Evolutionary conservation across 2,329 filamentous ascomycete genomes (phyloP).

Genomic region (Zymoseptoria crescenta): DNA sequence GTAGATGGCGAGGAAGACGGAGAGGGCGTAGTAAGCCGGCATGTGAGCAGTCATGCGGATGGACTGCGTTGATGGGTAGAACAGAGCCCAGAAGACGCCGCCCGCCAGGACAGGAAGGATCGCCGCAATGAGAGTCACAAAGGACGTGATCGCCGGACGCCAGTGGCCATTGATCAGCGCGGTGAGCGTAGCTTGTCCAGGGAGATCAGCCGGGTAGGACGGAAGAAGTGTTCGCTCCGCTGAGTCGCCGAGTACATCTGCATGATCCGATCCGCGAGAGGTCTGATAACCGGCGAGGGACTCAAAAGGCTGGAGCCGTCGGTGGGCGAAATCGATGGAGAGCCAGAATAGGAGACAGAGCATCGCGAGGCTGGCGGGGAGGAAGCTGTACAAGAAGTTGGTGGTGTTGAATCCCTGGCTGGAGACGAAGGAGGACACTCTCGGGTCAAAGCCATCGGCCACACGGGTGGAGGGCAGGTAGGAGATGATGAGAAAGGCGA

Average conservation of each 20-base stretch:
- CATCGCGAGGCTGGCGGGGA: conserved; percentile 61
- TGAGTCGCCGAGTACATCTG: conserved; percentile 45
- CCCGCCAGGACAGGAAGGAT: conserved; percentile 61
- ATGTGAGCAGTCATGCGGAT: conserved; percentile 66
- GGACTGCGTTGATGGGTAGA: conserved; percentile 39
- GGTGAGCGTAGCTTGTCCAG: conserved; percentile 51
- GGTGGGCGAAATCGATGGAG: conserved; percentile 57
- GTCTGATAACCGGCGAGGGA: conserved; percentile 43
- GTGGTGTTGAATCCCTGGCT: conserved; percentile 65
- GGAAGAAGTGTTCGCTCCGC: conserved; percentile 59
- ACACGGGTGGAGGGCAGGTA: conserved; percentile 62
- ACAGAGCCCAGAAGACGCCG: conserved; percentile 67
- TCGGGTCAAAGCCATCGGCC: conserved; percentile 62
- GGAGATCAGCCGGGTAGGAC: conserved; percentile 62
- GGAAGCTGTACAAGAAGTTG: conserved; percentile 78
- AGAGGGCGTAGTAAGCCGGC: conserved; percentile 62
- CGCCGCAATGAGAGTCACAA: conserved; percentile 52
- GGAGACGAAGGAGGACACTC: conserved; percentile 44
- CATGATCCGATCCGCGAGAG: conserved; percentile 15
- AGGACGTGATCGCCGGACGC: conserved; percentile 54
- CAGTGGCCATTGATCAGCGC: conserved; percentile 57
- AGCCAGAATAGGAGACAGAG: conserved; percentile 61
- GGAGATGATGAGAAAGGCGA: conserved; percentile 68
- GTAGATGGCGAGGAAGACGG: conserved; percentile 67
- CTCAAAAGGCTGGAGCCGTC: conserved; percentile 62